These are phyloP conservation scores for Litsea cubeba DNA, from an alignment of 164 flowering plant genomes.

Conservation along the genomic window DNA sequence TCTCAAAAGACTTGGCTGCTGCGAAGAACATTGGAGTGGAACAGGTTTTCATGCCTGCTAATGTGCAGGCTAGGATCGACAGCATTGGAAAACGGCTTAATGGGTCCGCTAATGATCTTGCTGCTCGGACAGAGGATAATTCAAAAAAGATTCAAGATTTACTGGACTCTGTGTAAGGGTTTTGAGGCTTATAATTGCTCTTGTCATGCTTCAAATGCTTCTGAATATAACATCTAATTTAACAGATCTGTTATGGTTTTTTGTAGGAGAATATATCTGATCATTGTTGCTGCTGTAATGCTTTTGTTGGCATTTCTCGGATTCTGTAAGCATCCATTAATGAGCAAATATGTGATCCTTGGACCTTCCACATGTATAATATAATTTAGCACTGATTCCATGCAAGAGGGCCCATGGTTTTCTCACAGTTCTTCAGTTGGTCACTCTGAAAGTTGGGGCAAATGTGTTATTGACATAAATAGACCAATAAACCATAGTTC, in stretches of 20 bases:
- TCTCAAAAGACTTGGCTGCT: slow-evolving; percentile 58
- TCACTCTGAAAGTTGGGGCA: not conserved
- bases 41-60: slow-evolving; percentile 36
- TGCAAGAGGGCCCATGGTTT: not conserved
- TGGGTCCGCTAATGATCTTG: slow-evolving; percentile 50
- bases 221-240: not conserved
- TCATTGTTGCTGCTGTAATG: slow-evolving; percentile 77
- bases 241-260: not conserved
- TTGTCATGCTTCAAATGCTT: not conserved
- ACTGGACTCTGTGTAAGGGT: slow-evolving; percentile 23
- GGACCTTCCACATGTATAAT: not conserved
- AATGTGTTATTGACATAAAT: too few species aligned
- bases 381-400: not conserved
- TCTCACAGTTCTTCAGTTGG: not conserved
- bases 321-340: slow-evolving; percentile 51
- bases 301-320: slow-evolving; percentile 78
- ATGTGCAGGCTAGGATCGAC: slow-evolving; percentile 50
- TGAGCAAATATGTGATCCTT: not conserved
- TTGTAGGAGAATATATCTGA: slow-evolving; percentile 67
- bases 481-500: too few species aligned
- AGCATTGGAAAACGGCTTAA: slow-evolving; percentile 44
- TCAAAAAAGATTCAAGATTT: slow-evolving; percentile 41
- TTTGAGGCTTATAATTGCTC: not conserved
- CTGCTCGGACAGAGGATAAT: slow-evolving; percentile 34
- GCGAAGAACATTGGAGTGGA: slow-evolving; percentile 60